A percentile compares a stretch with the other conserved stretches of the same genome.
phyloP scores from a whole-genome alignment of 2,329 filamentous ascomycete genomes.

The Aureobasidium namibiae region DNA sequence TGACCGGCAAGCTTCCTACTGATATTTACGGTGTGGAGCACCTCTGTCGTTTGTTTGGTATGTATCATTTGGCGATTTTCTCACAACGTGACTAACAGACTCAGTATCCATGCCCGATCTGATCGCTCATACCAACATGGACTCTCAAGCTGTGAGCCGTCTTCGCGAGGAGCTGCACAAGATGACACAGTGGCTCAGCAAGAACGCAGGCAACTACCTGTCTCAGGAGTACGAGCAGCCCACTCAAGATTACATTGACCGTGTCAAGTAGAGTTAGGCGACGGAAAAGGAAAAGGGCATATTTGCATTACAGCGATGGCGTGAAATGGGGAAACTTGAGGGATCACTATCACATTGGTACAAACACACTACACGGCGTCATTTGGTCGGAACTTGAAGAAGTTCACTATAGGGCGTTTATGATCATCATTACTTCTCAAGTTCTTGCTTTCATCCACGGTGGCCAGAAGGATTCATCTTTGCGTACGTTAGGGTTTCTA shows the following conservation, averaged over 20 bases:
- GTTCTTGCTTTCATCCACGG: neutral
- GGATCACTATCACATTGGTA: neutral
- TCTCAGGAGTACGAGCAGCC: constrained; percentile 66
- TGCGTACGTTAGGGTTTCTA: neutral
- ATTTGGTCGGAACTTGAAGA: neutral
- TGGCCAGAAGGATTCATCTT: neutral
- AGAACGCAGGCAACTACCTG: constrained; percentile 71
- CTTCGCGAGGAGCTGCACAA: constrained; percentile 83
- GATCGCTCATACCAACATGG: constrained; percentile 97
- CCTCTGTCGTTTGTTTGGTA: constrained; percentile 80
- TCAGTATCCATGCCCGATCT: constrained; percentile 69
- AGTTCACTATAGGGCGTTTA: neutral
- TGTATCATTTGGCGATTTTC: constrained; percentile 19
- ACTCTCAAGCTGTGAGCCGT: constrained; percentile 78
- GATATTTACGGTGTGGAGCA: constrained; percentile 94
- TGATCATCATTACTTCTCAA: neutral
- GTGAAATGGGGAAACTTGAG: neutral
- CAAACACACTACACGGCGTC: neutral
- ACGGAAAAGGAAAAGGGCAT: neutral
- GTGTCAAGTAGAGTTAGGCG: constrained; percentile 13
- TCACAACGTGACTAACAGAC: neutral
- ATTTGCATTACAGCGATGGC: constrained; percentile 14
- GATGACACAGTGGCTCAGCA: constrained; percentile 77
- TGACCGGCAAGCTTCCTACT: constrained; percentile 61
- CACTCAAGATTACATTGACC: constrained; percentile 60